Conservation (phyloP, 768 basidiomycete genomes). For the Porphyrellus cyaneotinctus region DNA sequence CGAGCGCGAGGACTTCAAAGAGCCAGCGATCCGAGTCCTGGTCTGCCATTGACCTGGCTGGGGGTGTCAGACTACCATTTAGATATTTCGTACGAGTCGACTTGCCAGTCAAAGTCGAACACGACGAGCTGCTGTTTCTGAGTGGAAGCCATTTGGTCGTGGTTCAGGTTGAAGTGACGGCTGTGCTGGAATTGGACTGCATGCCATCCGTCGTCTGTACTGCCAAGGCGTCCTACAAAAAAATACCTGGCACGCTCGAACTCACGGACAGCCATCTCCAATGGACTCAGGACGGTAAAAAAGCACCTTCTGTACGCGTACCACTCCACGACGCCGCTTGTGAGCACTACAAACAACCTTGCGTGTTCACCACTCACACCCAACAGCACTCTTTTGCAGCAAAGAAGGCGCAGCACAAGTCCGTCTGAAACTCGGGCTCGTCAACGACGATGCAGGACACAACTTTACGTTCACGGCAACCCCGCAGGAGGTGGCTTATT, state of each 20-base stretch:
- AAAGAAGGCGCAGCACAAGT: conserved; percentile 81
- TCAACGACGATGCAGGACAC: conserved; percentile 68
- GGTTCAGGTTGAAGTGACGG: neutral
- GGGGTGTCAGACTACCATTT: neutral
- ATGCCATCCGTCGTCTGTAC: conserved; percentile 25
- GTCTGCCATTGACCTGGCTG: conserved; percentile 78
- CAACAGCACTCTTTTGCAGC: conserved; percentile 61
- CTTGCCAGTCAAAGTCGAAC: conserved; percentile 95
- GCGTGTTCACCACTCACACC: conserved; percentile 7
- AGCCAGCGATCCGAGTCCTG: conserved; percentile 96
- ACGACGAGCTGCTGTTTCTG: conserved; percentile 77
- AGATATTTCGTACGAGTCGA: neutral
- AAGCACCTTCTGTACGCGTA: conserved; percentile 59
- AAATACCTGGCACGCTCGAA: conserved; percentile 67
- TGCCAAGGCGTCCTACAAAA: conserved; percentile 83
- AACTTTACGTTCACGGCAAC: conserved; percentile 74
- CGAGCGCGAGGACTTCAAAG: conserved; percentile 81
- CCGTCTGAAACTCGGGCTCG: conserved; percentile 67
- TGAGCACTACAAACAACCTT: conserved; percentile 36
- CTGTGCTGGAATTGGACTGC: neutral
- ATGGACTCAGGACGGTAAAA: conserved; percentile 77
- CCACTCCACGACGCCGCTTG: conserved; percentile 57
- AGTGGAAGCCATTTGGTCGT: conserved; percentile 5
- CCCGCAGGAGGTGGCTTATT: conserved; percentile 55
- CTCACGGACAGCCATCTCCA: conserved; percentile 69